Conservation (phyloP, 2,329 filamentous ascomycete genomes). For the Coniella vitis region DNA sequence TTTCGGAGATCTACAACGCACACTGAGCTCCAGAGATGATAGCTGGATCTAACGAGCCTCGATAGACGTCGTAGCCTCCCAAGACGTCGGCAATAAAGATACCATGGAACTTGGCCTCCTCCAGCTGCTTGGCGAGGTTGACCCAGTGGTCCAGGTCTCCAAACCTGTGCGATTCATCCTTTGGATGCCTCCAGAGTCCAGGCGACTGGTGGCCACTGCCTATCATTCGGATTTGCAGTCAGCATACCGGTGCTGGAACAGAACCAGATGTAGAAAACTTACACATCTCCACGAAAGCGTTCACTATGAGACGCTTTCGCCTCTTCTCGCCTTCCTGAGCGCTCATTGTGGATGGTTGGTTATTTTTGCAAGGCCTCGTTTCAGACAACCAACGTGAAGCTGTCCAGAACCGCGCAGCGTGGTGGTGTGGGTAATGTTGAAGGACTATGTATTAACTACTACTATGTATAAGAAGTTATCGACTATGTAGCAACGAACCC, state of each 20-base stretch:
- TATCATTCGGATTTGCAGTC: too few species aligned
- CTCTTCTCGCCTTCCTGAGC: neutral
- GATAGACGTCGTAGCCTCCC: slow-evolving; percentile 62
- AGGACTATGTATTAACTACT: too few species aligned
- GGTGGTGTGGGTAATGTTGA: too few species aligned
- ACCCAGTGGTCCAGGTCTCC: slow-evolving; percentile 56
- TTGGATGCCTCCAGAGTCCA: slow-evolving; percentile 52
- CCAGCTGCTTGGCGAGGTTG: slow-evolving; percentile 51
- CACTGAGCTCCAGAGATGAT: slow-evolving; percentile 59
- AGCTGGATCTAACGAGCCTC: slow-evolving; percentile 50
- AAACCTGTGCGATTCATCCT: slow-evolving; percentile 56
- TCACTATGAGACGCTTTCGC: slow-evolving; percentile 16
- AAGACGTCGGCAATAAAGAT: slow-evolving; percentile 64
- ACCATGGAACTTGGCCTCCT: slow-evolving; percentile 56
- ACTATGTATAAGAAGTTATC: too few species aligned
- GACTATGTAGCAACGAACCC: too few species aligned
- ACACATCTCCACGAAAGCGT: slow-evolving; percentile 20
- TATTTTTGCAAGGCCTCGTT: neutral
- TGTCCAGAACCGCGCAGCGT: too few species aligned
- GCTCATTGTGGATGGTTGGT: slow-evolving; percentile 1
- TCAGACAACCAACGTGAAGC: too few species aligned
- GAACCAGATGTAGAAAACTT: too few species aligned
- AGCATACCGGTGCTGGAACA: too few species aligned
- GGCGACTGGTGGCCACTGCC: slow-evolving; percentile 41
- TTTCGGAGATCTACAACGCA: neutral